Evolutionary conservation across 2,329 filamentous ascomycete species (phyloP), one percentile per base, ranked within the genome.

Genomic region (Penicillium concentricum): DNA sequence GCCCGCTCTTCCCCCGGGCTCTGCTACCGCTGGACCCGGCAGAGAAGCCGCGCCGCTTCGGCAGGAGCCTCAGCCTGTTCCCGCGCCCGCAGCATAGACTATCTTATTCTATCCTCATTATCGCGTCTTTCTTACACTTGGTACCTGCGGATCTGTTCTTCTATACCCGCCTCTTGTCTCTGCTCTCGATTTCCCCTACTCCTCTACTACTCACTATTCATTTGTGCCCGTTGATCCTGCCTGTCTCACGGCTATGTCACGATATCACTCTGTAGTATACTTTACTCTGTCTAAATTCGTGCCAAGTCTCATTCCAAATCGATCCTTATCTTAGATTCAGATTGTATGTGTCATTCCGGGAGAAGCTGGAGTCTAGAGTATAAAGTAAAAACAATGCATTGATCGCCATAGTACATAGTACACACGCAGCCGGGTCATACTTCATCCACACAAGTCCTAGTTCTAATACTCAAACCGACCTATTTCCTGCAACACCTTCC

Each of bases 401-500:
- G 13, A 39, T 39, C 46, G 13, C 34, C 28, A 34, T 51, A 22
- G 18, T 44, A 43, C 38, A 44, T 51, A 32, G 20, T 50, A 34
- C 28, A 51, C 28, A 44, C 49, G 1, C 28, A 34, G 20, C 38
- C 28, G n/a, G 18, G 9, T 7, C 20, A 26, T 35, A 37, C 38
- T 34, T 20, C 10, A 38, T 24, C 5, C 30, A 26, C 28, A 2
- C 32, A 46, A 13, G 18, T 16, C 3, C n/a, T 30, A 37, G 24
- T 5, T 45, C 48, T 55, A 53, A 49, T 57, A 54, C 43, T 61
- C 57, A 34, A 62, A 60, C 13, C 59, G 57, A 13, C 87, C 86
- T 26, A 90, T 81, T 30, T 83, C 83, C 50, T 85, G 82, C 59
- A 91, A 72, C 13, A 85, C 84, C 66, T 82, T 81, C 10, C 82